Conservation (phyloP, 1,139 yeast species). For the Diutina scorzettiae region DNA sequence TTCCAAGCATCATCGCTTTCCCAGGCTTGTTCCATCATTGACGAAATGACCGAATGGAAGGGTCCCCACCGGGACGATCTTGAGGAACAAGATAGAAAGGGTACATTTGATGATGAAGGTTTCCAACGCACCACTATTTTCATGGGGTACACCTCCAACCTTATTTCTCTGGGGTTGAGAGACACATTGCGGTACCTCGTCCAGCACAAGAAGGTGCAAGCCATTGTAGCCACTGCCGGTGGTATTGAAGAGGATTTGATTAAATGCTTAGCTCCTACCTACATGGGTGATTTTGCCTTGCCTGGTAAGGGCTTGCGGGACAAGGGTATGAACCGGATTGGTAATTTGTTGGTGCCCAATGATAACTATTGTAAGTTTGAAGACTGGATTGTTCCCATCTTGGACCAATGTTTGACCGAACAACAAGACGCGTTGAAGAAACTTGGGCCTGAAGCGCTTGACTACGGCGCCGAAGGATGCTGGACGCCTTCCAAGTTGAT, state of each 20-base stretch:
- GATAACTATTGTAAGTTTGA: slow-evolving; percentile 96
- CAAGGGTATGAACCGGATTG: slow-evolving; percentile 95
- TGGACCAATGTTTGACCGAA: slow-evolving; percentile 79
- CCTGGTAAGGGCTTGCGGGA: slow-evolving; percentile 78
- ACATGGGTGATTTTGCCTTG: slow-evolving; percentile 78
- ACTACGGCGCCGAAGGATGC: slow-evolving; percentile 32
- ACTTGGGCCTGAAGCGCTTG: slow-evolving; percentile 47
- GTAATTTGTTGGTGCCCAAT: slow-evolving; percentile 91
- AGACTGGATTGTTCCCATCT: slow-evolving; percentile 94
- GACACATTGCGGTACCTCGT: slow-evolving; percentile 83
- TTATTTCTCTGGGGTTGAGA: slow-evolving; percentile 88
- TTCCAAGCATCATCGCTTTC: slow-evolving; percentile 87
- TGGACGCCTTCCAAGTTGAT: slow-evolving; percentile 95
- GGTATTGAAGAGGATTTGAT: slow-evolving; percentile 96
- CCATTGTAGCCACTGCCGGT: slow-evolving; percentile 92
- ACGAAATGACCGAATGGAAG: slow-evolving; percentile 87
- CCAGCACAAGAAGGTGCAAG: slow-evolving; percentile 89
- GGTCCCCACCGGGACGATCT: slow-evolving; percentile 59
- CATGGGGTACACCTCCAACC: slow-evolving; percentile 93
- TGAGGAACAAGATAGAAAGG: slow-evolving; percentile 59
- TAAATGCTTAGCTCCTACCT: slow-evolving; percentile 92
- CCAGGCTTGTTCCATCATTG: slow-evolving; percentile 80
- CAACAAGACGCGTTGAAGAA: slow-evolving; percentile 58
- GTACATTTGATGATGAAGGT: slow-evolving; percentile 71
- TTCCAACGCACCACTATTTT: slow-evolving; percentile 82